These are phyloP conservation scores for Coniosporium apollinis DNA, from an alignment of 495 filamentous ascomycete genomes.

Conservation along the genomic window DNA sequence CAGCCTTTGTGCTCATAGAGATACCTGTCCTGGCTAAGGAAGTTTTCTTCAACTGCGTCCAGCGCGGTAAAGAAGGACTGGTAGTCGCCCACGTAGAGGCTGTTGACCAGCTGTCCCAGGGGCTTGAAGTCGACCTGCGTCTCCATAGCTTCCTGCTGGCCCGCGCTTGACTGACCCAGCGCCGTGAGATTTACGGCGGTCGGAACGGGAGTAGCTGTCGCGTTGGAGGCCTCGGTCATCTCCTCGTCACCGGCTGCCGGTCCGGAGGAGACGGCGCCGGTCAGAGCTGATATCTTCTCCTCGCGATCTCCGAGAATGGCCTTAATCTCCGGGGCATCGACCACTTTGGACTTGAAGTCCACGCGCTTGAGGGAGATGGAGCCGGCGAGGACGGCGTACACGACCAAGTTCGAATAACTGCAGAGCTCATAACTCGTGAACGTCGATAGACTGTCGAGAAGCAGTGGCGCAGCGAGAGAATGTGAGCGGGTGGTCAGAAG, in stretches of 20 bases:
- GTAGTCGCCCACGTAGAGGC: constrained; percentile 84
- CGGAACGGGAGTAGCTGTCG: constrained; percentile 39
- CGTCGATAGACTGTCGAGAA: constrained; percentile 93
- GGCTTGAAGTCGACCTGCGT: constrained; percentile 59
- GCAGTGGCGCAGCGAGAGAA: constrained; percentile 72
- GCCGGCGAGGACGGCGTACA: constrained; percentile 90
- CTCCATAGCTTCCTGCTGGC: constrained; percentile 56
- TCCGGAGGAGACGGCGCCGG: constrained; percentile 60
- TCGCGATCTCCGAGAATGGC: constrained; percentile 83
- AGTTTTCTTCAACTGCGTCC: constrained; percentile 81
- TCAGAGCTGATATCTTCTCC: constrained; percentile 65
- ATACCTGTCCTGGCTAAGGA: constrained; percentile 86
- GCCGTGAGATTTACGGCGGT: constrained; percentile 72
- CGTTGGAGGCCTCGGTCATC: constrained; percentile 45
- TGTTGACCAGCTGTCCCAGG: constrained; percentile 75
- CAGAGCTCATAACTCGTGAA: constrained; percentile 98
- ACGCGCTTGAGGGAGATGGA: constrained; percentile 88
- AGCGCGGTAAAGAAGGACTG: constrained; percentile 81
- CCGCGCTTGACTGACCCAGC: constrained; percentile 47
- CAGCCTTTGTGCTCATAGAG: constrained; percentile 83
- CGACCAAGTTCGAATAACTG: constrained; percentile 81
- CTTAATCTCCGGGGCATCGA: constrained; percentile 94
- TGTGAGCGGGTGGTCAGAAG: constrained; percentile 83
- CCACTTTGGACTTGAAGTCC: constrained; percentile 96
- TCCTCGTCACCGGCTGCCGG: constrained; percentile 63